Base-by-base conservation (phyloP, 768 basidiomycete species). In the Tylopilus sp. region DNA sequence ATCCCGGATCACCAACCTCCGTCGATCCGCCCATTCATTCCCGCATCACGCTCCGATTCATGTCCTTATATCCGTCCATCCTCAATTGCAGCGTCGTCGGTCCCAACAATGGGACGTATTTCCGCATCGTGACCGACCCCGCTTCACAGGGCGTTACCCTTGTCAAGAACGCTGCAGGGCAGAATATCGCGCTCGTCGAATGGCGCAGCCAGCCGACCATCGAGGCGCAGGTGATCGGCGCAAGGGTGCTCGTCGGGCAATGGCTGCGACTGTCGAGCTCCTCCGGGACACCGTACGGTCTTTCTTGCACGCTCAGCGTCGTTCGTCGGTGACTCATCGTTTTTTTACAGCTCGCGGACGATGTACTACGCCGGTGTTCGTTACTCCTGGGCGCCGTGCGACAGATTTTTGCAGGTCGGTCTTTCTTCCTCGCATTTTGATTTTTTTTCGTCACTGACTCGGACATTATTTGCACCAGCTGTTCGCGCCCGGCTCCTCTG, bases 201-300 rank as follows among this genome's bases (percentile, higher is more conserved):
- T 86, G 85, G 84, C 58, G 57, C 26, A 65, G 58, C 64, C 76
- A 67, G 42, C 70, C 76, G 6, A 67, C 74, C 28, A 67, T 87
- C 44, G 84, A 86, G 59, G 71, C 81, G 31, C 79, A 76, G 20
- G 75, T 75, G 7, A 55, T 75, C n/a, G 58, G 80, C 18, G 57
- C 69, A 4, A 82, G 79, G 61, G 80, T 80, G 60, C 59, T 63
- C 22, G 73, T 76, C 25, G 70, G 66, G n/a, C 71, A 72, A 15
- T 86, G 84, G 83, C 71, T 87, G 10, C 69, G 62, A 7, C 64
- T 86, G n/a, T n/a, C n/a, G n/a, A n/a, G n/a, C 15, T 75, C 81
- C 0, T 50, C 73, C 0, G 81, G 83, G 47, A 62, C 59, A 53
- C 70, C 68, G 79, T 77, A 30, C 42, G 75, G 65, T 21, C 5